Evolutionary conservation across 306 rosid species (phyloP), one percentile per base, ranked within the genome.

Genomic region (Rosa rugosa): DNA sequence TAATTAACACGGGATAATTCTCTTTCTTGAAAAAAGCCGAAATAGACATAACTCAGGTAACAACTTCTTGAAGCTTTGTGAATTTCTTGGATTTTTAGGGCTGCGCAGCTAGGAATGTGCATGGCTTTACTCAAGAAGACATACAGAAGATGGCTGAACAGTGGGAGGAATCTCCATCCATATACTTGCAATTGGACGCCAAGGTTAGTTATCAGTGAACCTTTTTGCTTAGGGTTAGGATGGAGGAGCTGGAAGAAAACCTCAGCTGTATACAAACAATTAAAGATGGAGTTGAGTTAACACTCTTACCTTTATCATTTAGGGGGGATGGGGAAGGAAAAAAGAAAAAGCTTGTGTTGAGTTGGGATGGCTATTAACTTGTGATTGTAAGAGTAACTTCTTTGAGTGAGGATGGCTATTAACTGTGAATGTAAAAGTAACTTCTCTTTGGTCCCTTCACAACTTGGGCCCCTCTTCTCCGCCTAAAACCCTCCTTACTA

Each of bases 61-160:
- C 57, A 31, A 23, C 70, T 25, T 47, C 40, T 71, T 53, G 57
- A 49, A 56, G 67, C 53, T 80, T 72, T 44, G 47, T 88, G 46
- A 53, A 31, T 80, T 71, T 82, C 69, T 83, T 51, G 74, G 18
- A 65, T 82, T 79, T 31, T 80, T 84, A 94, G 99, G 99, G 99
- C 76, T 94, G 99, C 42, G 95, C 97, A 3, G 99, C 97, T 34
- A 92, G 99, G 89, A 95, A 95, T 81, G 97, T 95, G 75, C 99
- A 95, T 74, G 89, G 97, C 73, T 92, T 92, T 80, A 85, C 88
- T 18, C 91, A 80, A 38, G 93, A 90, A 23, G 97, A 83, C 66
- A 87, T 95, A 80, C 91, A 87, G 82, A 91, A 83, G 87, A 91
- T 95, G 96, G 91, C 94, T 60, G 80, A 73, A 71, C 93, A 88